Conservation (phyloP, 1,139 yeast genomes). For the Kodamaea anthophila region DNA sequence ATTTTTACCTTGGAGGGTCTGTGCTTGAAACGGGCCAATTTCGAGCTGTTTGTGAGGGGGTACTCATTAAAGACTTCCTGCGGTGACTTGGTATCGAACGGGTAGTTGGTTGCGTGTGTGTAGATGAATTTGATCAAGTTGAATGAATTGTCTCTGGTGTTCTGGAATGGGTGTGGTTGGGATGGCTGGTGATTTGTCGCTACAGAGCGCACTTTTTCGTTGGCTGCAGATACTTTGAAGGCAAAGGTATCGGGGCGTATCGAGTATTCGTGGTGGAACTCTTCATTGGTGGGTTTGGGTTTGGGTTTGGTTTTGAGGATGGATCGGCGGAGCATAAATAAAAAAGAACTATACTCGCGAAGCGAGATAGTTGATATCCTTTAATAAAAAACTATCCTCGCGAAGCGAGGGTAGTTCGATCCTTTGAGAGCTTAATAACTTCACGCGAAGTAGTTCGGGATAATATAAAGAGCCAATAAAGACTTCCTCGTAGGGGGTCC, state of each 20-base stretch:
- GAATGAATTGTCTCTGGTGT: conserved; percentile 13
- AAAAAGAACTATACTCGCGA: not conserved
- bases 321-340: conserved; percentile 6
- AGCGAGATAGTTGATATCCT: conserved; percentile 1
- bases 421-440: too few species aligned
- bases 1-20: conserved; percentile 65
- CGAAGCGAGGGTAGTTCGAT: too few species aligned
- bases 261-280: conserved; percentile 40
- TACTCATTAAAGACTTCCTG: conserved; percentile 36
- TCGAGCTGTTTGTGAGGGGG: conserved; percentile 38
- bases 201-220: conserved; percentile 15
- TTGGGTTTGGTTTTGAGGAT: conserved; percentile 20
- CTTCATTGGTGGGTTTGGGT: conserved; percentile 19
- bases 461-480: too few species aligned
- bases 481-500: too few species aligned
- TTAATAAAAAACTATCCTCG: too few species aligned
- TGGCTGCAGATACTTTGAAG: conserved; percentile 32
- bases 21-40: conserved; percentile 36
- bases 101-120: conserved; percentile 40
- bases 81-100: conserved; percentile 34
- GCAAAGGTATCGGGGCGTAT: conserved; percentile 45
- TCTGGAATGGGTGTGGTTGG: conserved; percentile 18
- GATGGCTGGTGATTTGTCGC: conserved; percentile 6
- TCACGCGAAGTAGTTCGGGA: too few species aligned
- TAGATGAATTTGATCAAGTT: conserved; percentile 35